Base-by-base conservation (phyloP, 495 filamentous ascomycete species). In the Neurospora sp. region DNA sequence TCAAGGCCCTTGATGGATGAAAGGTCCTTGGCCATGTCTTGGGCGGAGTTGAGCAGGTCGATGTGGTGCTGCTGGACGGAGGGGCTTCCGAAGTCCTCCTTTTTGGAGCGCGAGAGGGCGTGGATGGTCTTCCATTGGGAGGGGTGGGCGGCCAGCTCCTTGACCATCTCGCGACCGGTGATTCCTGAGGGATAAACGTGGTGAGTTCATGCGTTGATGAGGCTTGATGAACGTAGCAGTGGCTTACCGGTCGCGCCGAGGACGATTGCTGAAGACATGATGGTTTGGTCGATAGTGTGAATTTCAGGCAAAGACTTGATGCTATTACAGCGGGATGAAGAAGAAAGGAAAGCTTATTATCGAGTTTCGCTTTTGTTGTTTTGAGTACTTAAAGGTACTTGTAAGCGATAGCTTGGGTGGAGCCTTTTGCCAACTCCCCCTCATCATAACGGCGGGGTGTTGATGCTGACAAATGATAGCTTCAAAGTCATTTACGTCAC, bases 91-190 rank as follows among this genome's bases (percentile, higher is more conserved):
- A 80, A 74, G 39, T 80, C 73, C 18, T 79, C 79, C 48, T 82
- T 84, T 46, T 85, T 78, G 70, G 78, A 81, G 42, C 85, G 77
- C 5, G 86, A 86, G 20, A 87, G 72, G 20, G 80, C 81, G 73
- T 86, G 80, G 39, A 87, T 44, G 1, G 61, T 86, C 31, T 78
- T 77, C 75, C 83, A 86, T 70, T 80, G 81, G 27, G 75, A 70
- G 1, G 80, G 74, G 61, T 83, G 80, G 48, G 81, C 76, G 31
- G 76, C 73, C 10, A 87, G 82, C 42, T 81, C 80, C 44, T 78
- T 78, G 37, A 86, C 80, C 35, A 87, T 83, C 35, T 82, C 85
- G 27, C 81, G 80, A 16, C 86, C 86, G 18, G 81, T 81, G 53
- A 88, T 87, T 38, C 84, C 86, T 80, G 22, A 12, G 11, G 39